Evolutionary conservation across 495 filamentous ascomycete species (phyloP).

Genomic region (Hypoxylon cercidicola): DNA sequence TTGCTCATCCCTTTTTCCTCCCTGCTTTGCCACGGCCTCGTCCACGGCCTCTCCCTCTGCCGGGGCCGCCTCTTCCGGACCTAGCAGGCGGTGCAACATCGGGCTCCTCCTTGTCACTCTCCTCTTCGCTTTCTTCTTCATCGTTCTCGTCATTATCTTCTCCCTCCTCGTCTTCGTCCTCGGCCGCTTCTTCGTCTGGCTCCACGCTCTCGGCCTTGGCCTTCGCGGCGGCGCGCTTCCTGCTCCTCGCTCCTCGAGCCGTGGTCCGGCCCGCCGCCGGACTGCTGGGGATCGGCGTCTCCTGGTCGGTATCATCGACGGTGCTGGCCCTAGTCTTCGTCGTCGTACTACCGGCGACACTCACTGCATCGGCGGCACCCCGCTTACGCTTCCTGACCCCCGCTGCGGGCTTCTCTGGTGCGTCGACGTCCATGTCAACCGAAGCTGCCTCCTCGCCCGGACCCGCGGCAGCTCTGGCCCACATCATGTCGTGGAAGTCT

Average conservation of each 20-base stretch:
- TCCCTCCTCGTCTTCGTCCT: constrained; percentile 45
- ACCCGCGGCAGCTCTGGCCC: constrained; percentile 70
- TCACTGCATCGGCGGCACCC: constrained; percentile 40
- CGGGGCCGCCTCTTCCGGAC: constrained; percentile 26
- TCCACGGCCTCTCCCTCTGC: constrained; percentile 36
- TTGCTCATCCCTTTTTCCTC: constrained; percentile 40
- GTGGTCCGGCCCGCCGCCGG: constrained; percentile 51
- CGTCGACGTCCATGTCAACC: constrained; percentile 58
- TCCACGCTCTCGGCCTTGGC: constrained; percentile 42
- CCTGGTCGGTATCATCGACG: constrained; percentile 65
- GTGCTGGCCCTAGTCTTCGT: constrained; percentile 59
- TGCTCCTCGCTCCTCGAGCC: constrained; percentile 49
- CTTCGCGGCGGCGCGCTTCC: constrained; percentile 54
- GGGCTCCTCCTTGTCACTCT: constrained; percentile 32
- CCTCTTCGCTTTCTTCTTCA: constrained; percentile 31
- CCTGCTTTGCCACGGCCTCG: constrained; percentile 42
- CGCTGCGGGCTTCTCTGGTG: constrained; percentile 47
- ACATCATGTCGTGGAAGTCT: constrained; percentile 81
- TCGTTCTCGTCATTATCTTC: constrained; percentile 29
- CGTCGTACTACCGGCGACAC: constrained; percentile 44
- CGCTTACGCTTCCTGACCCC: constrained; percentile 66
- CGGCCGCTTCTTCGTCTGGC: constrained; percentile 44
- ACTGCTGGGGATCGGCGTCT: constrained; percentile 47
- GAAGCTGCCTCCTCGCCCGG: constrained; percentile 65
- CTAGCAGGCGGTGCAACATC: constrained; percentile 28